Evolutionary conservation across 2,329 filamentous ascomycete species (phyloP).

Genomic region (Helotiales sp.): DNA sequence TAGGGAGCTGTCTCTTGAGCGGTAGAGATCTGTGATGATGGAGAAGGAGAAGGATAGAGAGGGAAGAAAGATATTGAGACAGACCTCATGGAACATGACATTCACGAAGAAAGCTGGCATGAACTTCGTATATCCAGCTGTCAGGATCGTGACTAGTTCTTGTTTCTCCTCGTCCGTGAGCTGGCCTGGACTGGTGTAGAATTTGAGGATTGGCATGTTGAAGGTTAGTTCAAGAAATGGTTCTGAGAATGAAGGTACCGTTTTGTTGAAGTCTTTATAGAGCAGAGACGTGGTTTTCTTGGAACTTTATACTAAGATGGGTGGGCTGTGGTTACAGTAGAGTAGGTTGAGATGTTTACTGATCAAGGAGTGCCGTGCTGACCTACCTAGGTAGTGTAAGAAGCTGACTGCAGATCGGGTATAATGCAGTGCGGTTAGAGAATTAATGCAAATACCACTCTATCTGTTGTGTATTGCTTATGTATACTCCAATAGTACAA

Average conservation of each 20-base stretch:
- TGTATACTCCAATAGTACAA: too few relatives aligned
- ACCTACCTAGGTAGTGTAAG: background rate
- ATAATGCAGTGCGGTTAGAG: too few relatives aligned
- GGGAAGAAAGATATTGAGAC: background rate
- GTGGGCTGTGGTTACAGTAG: background rate
- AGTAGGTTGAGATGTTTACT: background rate
- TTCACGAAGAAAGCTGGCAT: constrained; percentile 34
- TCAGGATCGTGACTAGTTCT: constrained; percentile 25
- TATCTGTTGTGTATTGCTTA: too few relatives aligned
- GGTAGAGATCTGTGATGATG: too few relatives aligned
- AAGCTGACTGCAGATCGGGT: background rate
- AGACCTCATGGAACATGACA: constrained; percentile 31
- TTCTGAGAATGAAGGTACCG: background rate
- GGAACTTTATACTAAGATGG: background rate
- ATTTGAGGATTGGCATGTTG: constrained; percentile 31
- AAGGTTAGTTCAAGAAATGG: background rate
- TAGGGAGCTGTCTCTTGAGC: too few relatives aligned
- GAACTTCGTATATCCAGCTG: constrained; percentile 19
- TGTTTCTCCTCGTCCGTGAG: constrained; percentile 27
- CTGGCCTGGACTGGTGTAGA: constrained; percentile 28
- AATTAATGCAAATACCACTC: too few relatives aligned
- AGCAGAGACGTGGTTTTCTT: background rate
- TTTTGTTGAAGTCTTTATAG: background rate
- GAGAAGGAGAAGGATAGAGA: background rate
- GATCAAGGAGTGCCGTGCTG: background rate